Evolutionary conservation across 805 yeast species (phyloP).

Genomic region (Candida chauliodis): DNA sequence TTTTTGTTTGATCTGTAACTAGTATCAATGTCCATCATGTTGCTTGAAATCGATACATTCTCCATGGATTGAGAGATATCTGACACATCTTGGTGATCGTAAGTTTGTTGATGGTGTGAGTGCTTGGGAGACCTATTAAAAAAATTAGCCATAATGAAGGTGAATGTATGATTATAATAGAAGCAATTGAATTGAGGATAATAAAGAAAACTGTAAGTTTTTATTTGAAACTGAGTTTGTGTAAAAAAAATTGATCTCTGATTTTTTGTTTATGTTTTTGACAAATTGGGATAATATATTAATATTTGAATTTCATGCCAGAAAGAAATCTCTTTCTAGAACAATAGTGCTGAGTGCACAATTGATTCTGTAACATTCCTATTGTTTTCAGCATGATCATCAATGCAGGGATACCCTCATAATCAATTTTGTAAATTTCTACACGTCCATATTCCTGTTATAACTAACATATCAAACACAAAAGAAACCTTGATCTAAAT

Average conservation of each 20-base stretch:
- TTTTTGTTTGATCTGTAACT: constrained; percentile 17
- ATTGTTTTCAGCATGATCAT: no score
- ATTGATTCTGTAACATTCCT: no score
- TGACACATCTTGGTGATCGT: constrained; percentile 19
- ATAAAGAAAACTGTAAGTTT: background rate
- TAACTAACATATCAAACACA: no score
- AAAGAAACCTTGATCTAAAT: no score
- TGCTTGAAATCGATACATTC: constrained; percentile 35
- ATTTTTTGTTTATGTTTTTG: constrained; percentile 4
- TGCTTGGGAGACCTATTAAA: constrained; percentile 18
- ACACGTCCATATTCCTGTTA: no score
- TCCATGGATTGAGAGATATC: constrained; percentile 42
- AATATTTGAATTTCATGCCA: background rate
- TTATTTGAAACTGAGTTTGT: background rate
- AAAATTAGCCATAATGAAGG: constrained; percentile 13
- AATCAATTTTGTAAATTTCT: no score
- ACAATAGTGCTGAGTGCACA: no score
- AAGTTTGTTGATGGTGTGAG: constrained; percentile 2
- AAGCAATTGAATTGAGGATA: background rate
- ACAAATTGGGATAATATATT: constrained; percentile 5
- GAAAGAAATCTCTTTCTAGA: no score
- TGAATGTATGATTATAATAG: background rate
- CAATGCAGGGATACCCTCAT: no score
- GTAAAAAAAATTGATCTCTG: background rate
- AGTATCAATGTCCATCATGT: constrained; percentile 40